These are phyloP conservation scores for Pleurozium schreberi DNA, from an alignment of 225 moss, liverwort and hornwort species.

Conservation along the genomic window DNA sequence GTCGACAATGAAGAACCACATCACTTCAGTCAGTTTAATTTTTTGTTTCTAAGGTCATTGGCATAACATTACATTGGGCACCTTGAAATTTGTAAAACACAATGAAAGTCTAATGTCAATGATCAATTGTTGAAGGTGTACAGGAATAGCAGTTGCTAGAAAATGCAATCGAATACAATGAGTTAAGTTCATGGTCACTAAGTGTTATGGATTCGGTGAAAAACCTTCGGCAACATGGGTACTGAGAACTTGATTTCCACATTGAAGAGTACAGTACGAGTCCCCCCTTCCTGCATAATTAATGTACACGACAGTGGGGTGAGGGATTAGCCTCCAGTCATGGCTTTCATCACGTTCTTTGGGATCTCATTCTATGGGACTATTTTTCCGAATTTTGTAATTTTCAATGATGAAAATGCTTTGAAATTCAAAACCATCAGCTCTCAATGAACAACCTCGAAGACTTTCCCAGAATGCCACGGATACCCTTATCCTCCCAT, in stretches of 20 bases:
- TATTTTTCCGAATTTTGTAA: neutral
- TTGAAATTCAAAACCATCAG: neutral
- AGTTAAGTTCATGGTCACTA: neutral
- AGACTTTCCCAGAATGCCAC: neutral
- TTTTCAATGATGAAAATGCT: neutral
- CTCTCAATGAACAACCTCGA: neutral
- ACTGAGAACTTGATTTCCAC: slow-evolving; percentile 8
- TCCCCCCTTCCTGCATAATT: neutral
- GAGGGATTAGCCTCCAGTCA: neutral
- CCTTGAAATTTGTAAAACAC: neutral
- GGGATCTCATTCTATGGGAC: neutral
- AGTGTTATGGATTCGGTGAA: neutral
- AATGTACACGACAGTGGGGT: neutral
- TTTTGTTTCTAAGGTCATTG: neutral
- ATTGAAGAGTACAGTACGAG: slow-evolving; percentile 13
- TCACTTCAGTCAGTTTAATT: neutral
- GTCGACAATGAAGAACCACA: neutral
- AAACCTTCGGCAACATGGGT: neutral
- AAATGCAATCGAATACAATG: neutral
- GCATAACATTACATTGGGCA: neutral
- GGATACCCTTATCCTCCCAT: neutral
- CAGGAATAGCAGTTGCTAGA: neutral
- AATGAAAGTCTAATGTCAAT: neutral
- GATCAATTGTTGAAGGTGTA: neutral
- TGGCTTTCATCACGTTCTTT: neutral